A percentile compares a stretch with the other conserved stretches of the same genome.
Conservation (phyloP, 345 rosid genomes). For the Orychophragmus violaceus region DNA sequence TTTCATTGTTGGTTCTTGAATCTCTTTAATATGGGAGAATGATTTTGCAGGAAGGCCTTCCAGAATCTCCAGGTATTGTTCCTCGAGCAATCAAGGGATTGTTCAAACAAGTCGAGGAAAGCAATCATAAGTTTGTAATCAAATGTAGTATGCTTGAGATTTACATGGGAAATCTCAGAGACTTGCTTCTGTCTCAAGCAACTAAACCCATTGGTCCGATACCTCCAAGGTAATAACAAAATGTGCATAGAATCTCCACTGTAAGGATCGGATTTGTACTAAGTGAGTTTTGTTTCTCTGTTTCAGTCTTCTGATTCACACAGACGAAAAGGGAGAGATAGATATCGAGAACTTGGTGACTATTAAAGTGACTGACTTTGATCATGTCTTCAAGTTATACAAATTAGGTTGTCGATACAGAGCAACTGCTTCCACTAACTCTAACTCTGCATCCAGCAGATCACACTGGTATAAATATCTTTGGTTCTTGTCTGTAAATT, state of each 20-base stretch:
- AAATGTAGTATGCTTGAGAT: conserved; percentile 83
- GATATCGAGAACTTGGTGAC: conserved; percentile 61
- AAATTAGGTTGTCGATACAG: conserved; percentile 65
- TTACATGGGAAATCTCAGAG: conserved; percentile 74
- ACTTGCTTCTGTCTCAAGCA: conserved; percentile 56
- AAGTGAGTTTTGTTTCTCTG: background rate
- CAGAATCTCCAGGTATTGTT: conserved; percentile 56
- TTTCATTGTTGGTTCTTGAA: background rate
- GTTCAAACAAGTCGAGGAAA: conserved; percentile 49
- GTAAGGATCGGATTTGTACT: background rate
- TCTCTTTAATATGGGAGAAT: background rate
- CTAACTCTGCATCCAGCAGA: conserved; percentile 67
- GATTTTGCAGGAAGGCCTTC: conserved; percentile 55
- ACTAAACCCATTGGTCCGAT: conserved; percentile 41
- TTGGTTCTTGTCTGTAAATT: background rate
- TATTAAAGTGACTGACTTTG: conserved; percentile 48
- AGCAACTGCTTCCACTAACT: conserved; percentile 73
- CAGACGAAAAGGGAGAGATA: conserved; percentile 52
- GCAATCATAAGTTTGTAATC: conserved; percentile 47
- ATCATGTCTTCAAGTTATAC: conserved; percentile 64
- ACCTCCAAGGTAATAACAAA: conserved; percentile 49
- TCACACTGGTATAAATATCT: conserved; percentile 62
- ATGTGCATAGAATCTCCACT: conserved; percentile 6
- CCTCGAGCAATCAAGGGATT: conserved; percentile 54
- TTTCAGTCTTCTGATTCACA: conserved; percentile 62